These are phyloP conservation scores for Verbena officinalis DNA, from an alignment of 257 asterid species.

Conservation along the genomic window DNA sequence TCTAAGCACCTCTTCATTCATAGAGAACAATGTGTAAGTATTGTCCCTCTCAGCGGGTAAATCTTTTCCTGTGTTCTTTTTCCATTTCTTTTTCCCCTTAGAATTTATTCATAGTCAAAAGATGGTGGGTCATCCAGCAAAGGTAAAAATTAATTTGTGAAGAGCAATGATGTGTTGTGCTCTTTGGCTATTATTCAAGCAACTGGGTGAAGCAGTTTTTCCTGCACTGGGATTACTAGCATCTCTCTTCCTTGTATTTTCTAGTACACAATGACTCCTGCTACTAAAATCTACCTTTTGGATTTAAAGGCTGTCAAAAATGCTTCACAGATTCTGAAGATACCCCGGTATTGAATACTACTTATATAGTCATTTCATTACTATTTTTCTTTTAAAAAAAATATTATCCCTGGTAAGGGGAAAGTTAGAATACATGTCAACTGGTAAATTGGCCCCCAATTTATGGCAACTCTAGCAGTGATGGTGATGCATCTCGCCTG, in stretches of 20 bases:
- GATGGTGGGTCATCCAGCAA: conserved; percentile 59
- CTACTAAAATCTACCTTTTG: conserved; percentile 71
- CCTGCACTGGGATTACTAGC: conserved; percentile 77
- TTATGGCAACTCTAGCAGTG: conserved; percentile 87
- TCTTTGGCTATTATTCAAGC: conserved; percentile 72
- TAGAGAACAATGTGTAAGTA: conserved; percentile 50
- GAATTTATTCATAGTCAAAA: conserved; percentile 45
- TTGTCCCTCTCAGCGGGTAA: conserved; percentile 49
- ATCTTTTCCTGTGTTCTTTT: conserved; percentile 18
- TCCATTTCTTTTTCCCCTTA: conserved; percentile 40
- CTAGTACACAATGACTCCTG: conserved; percentile 50
- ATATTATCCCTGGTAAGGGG: conserved; percentile 99
- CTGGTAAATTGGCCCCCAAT: conserved; percentile 80
- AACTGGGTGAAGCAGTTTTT: conserved; percentile 54
- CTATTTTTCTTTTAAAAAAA: conserved; percentile 39
- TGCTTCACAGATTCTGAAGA: conserved; percentile 75
- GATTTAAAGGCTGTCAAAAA: conserved; percentile 78
- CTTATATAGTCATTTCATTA: conserved; percentile 41
- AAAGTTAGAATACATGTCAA: conserved; percentile 65
- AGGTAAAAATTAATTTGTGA: conserved; percentile 55
- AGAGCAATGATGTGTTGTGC: conserved; percentile 55
- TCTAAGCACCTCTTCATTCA: conserved; percentile 45
- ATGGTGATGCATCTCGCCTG: conserved; percentile 93
- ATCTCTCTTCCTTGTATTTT: conserved; percentile 55
- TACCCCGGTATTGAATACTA: conserved; percentile 61